A percentile compares a stretch with the other conserved stretches of the same genome.
Conservation (phyloP, 768 basidiomycete species). For the Leccinum rimulosum region DNA sequence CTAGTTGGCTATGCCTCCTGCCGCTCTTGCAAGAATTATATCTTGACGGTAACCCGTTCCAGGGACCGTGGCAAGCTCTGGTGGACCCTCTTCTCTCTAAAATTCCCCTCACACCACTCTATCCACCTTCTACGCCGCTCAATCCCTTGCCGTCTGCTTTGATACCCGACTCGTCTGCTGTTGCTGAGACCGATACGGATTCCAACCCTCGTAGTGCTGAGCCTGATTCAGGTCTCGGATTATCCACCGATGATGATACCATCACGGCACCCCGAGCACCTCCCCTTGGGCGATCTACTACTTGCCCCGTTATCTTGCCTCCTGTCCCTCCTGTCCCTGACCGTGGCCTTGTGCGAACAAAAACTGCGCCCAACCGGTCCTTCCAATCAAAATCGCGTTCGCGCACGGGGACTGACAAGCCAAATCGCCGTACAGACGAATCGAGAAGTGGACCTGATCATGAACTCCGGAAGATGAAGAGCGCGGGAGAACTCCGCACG, state of each 20-base stretch:
- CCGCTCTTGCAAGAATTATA: slow-evolving; percentile 79
- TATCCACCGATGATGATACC: slow-evolving; percentile 61
- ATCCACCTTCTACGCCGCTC: slow-evolving; percentile 65
- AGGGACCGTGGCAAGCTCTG: slow-evolving; percentile 88
- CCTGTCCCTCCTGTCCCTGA: slow-evolving; percentile 23
- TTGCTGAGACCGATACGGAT: slow-evolving; percentile 51
- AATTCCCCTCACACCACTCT: slow-evolving; percentile 54
- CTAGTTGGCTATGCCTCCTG: slow-evolving; percentile 95
- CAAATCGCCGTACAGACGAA: slow-evolving; percentile 35
- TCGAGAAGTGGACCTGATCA: slow-evolving; percentile 45
- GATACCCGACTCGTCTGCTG: slow-evolving; percentile 43
- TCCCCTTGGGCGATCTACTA: slow-evolving; percentile 49
- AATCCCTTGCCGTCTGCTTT: slow-evolving; percentile 51
- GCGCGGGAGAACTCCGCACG: slow-evolving; percentile 72
- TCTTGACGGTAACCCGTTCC: slow-evolving; percentile 96
- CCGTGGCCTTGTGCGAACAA: slow-evolving; percentile 61
- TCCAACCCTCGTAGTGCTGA: slow-evolving; percentile 49
- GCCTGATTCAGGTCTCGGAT: slow-evolving; percentile 26
- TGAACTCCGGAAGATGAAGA: slow-evolving; percentile 82
- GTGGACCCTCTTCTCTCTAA: slow-evolving; percentile 80
- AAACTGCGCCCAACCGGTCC: slow-evolving; percentile 66
- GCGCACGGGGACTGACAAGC: slow-evolving; percentile 30
- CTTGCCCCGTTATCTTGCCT: slow-evolving; percentile 42
- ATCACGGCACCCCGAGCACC: slow-evolving; percentile 64
- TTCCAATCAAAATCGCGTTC: slow-evolving; percentile 45